phyloP scores from a whole-genome alignment of 148 eudicot genomes.

The Polygonum aviculare region DNA sequence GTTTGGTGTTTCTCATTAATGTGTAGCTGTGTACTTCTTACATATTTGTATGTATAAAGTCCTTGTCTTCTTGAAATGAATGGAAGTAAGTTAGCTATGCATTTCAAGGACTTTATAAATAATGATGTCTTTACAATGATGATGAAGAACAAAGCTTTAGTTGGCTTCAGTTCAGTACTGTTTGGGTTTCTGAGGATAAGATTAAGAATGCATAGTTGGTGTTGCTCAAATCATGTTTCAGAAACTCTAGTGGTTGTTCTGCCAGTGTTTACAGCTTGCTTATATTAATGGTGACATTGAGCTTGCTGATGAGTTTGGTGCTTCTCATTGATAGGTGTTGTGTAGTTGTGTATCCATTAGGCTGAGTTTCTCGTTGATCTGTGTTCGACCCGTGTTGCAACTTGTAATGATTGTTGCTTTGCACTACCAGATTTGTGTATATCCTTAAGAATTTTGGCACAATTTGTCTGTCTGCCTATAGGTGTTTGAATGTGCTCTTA shows the following conservation, averaged over 20 bases:
- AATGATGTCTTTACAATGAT: no score
- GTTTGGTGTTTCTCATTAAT: no score
- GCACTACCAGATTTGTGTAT: neutral
- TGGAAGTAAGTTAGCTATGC: no score
- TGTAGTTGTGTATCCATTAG: neutral
- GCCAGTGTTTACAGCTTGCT: neutral
- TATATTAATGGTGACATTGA: neutral
- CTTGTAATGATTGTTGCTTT: neutral
- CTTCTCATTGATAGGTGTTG: neutral
- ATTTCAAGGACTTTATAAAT: no score
- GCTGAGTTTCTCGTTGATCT: neutral
- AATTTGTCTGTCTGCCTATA: constrained; percentile 15
- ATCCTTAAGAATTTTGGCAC: constrained; percentile 1
- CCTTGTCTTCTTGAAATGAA: no score
- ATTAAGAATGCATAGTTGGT: neutral
- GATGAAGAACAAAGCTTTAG: no score
- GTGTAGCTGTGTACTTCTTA: no score
- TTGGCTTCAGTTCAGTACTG: no score
- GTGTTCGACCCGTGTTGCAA: neutral
- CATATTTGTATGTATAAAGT: no score
- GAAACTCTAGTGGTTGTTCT: neutral
- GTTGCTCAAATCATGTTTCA: neutral
- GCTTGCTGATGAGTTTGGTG: neutral
- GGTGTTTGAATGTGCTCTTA: constrained; percentile 59
- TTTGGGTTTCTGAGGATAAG: neutral